Evolutionary conservation across 345 rosid genomes (phyloP).

Genomic region (Schrenkiella parvula): DNA sequence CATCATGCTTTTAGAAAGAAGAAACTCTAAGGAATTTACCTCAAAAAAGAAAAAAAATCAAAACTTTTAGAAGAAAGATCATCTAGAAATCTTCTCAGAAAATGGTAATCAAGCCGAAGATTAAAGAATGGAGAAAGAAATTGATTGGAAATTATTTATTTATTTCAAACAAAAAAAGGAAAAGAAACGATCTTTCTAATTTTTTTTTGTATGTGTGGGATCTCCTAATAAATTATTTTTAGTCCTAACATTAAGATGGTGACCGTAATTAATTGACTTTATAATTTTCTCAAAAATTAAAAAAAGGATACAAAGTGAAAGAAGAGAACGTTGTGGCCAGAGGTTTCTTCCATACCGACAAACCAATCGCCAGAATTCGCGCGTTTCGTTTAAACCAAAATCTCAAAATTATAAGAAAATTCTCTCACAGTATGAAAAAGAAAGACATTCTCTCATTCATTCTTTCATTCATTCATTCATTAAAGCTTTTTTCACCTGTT

Average conservation of each 20-base stretch:
- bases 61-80: conserved; percentile 14
- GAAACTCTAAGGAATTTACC: not conserved
- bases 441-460: conserved; percentile 17
- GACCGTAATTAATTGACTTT: conserved; percentile 7
- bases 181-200: conserved; percentile 1
- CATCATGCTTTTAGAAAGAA: conserved; percentile 6
- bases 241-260: no score
- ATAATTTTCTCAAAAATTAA: not conserved
- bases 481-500: not conserved
- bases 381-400: conserved; percentile 19
- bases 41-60: not conserved
- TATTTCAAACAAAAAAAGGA: not conserved
- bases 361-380: conserved; percentile 20
- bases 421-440: not conserved
- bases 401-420: conserved; percentile 5
- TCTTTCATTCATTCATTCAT: conserved; percentile 17
- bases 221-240: no score
- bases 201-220: not conserved
- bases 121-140: conserved; percentile 1
- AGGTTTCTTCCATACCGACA: not conserved
- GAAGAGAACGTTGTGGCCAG: conserved; percentile 18
- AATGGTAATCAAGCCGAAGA: not conserved
- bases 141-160: not conserved
- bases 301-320: not conserved
- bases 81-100: not conserved